Base-by-base conservation (phyloP, 208 protist species). In the Wallacemonas rigidus region DNA sequence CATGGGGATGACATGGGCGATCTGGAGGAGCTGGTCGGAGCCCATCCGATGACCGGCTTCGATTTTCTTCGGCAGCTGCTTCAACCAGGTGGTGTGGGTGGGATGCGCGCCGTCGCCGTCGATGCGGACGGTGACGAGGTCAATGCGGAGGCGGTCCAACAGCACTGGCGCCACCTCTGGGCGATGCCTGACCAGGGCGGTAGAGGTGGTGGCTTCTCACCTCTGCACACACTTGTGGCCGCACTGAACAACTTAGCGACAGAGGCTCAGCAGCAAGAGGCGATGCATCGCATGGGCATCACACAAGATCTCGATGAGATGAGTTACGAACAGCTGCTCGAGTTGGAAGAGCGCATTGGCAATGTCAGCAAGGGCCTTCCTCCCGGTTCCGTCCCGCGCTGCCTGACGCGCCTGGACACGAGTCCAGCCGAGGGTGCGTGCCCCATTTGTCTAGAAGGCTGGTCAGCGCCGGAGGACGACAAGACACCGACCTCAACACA, bases 301-400 rank as follows among this genome's bases (percentile, higher is more conserved):
- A 65, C 11, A 11, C 76, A 77, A 2, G 89, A 96, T 53, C 73
- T 96, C 12, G 92, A 96, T 60, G 79, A 94, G 39, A 96, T 96
- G 92, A 82, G 76, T 8, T 96, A 96, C 74, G 92, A 96, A 74
- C 79, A 96, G 75, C 79, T 96, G 38, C 79, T 95, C 54, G 89
- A 85, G 77, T 74, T 96, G 35, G 81, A 91, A 74, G 89, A 96
- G 67, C 74, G 82, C 17, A 94, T 95, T 8, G 92, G 92, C 40
- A 86, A 74, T 68, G 89, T 96, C n/a, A 93, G 85, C 78, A 91
- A 91, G 51, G 89, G 88, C 6, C 72, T 94, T 43, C 76, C 69
- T 4, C 71, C 68, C 7, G 81, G 77, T 17, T 69, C 81, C 40
- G 51, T 92, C 9, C 61, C 56, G 15, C 41, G 79, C 41, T 89